Percentiles rank a stretch among this genome's conserved stretches.
These are phyloP conservation scores for Aspergillus caelatus DNA, from an alignment of 2,329 filamentous ascomycete species.

Conservation along the genomic window DNA sequence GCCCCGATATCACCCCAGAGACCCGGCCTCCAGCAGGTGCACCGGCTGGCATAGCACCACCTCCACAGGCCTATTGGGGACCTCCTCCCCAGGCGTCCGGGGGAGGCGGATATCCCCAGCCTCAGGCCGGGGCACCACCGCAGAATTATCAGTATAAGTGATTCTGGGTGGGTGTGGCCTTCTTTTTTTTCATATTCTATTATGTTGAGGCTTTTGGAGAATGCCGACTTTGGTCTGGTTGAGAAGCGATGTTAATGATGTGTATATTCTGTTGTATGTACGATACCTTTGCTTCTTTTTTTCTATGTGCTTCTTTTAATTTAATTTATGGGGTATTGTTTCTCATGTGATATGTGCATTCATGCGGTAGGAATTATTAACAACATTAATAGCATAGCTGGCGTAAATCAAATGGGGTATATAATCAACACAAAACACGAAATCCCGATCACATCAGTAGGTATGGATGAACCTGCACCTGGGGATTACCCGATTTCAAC, in stretches of 20 bases:
- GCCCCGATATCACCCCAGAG: slow-evolving; percentile 41
- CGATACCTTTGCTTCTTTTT: slow-evolving; percentile 3
- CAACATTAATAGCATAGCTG: not conserved
- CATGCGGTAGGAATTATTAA: not conserved
- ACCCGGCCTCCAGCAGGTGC: slow-evolving; percentile 36
- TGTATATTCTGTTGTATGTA: not conserved
- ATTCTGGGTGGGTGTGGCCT: not conserved
- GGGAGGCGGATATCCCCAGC: slow-evolving; percentile 15
- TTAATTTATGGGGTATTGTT: not conserved
- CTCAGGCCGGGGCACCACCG: slow-evolving; percentile 16
- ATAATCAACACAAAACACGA: slow-evolving; percentile 12
- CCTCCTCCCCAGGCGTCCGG: slow-evolving; percentile 18
- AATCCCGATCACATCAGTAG: slow-evolving; percentile 6
- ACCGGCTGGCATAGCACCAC: slow-evolving; percentile 30
- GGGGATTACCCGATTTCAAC: not conserved
- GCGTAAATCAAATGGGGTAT: slow-evolving; percentile 13
- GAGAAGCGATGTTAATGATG: not conserved
- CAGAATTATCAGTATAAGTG: slow-evolving; percentile 28
- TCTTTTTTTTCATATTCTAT: not conserved
- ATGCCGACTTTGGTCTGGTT: not conserved
- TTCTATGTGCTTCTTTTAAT: not conserved
- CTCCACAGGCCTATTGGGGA: slow-evolving; percentile 24
- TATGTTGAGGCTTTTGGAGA: not conserved
- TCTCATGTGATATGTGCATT: not conserved
- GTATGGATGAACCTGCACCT: not conserved